A percentile compares a stretch with the other conserved stretches of the same genome.
These are phyloP conservation scores for Barbarea vulgaris DNA, from an alignment of 345 rosid species.

Conservation along the genomic window DNA sequence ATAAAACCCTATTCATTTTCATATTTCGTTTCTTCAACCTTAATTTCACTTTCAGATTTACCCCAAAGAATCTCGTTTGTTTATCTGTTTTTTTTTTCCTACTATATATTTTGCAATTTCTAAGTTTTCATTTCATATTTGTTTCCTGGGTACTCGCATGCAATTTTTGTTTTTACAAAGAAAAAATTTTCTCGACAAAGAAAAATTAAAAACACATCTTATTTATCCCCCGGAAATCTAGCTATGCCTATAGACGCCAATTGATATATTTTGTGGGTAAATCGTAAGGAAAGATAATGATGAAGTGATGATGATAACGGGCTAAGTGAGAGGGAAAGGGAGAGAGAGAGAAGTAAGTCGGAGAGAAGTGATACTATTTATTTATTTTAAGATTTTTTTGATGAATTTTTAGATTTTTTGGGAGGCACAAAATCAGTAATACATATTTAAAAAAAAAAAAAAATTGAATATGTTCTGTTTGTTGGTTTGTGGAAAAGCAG, in stretches of 20 bases:
- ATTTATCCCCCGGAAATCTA: constrained; percentile 51
- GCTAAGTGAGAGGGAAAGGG: constrained; percentile 39
- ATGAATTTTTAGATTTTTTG: constrained; percentile 35
- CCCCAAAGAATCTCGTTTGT: not conserved
- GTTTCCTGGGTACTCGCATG: not conserved
- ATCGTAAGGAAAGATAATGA: constrained; percentile 44
- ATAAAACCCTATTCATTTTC: constrained; percentile 8
- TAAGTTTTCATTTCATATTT: not conserved
- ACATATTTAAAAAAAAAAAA: not conserved
- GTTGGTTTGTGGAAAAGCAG: constrained; percentile 53
- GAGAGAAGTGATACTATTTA: constrained; percentile 32
- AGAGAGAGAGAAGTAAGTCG: constrained; percentile 29
- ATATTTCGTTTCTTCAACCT: not conserved
- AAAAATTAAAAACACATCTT: not conserved
- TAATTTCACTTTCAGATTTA: constrained; percentile 1
- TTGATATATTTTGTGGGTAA: constrained; percentile 19
- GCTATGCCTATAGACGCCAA: constrained; percentile 22
- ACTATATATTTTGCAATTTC: not conserved
- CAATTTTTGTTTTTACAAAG: not conserved
- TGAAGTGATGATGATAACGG: constrained; percentile 39
- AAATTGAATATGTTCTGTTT: constrained; percentile 39
- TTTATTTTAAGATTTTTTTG: constrained; percentile 32
- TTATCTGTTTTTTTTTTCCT: not conserved
- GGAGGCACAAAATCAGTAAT: not conserved
- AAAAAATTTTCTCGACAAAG: not conserved